Percentiles rank a stretch among this genome's conserved stretches.
Conservation (phyloP, 2,329 filamentous ascomycete species). For the Cercospora janseana region DNA sequence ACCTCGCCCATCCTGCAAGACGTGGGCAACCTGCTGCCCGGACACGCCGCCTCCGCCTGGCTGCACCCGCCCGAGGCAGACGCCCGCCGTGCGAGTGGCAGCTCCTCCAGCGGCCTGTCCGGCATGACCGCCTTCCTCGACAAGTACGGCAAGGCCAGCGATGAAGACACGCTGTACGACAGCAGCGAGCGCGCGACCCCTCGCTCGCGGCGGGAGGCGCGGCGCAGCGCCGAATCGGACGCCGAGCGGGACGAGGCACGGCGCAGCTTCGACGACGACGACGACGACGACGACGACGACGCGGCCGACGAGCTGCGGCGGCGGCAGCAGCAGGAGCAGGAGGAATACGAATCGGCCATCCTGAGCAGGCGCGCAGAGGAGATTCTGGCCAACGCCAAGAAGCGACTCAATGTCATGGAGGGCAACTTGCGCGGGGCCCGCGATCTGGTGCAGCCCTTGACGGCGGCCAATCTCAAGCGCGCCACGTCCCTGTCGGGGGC, state of each 20-base stretch:
- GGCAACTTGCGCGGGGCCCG: slow-evolving; percentile 80
- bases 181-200: slow-evolving; percentile 22
- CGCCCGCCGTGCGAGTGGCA: slow-evolving; percentile 37
- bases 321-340: slow-evolving; percentile 44
- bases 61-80: slow-evolving; percentile 22
- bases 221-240: neutral
- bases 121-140: slow-evolving; percentile 38
- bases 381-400: slow-evolving; percentile 90
- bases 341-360: slow-evolving; percentile 68
- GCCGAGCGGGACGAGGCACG: no score
- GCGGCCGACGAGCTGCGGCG: slow-evolving; percentile 33
- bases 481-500: slow-evolving; percentile 35
- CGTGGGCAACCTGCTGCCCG: slow-evolving; percentile 32
- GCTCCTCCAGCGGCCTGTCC: slow-evolving; percentile 46
- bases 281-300: no score
- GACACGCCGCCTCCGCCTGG: slow-evolving; percentile 16
- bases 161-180: slow-evolving; percentile 25
- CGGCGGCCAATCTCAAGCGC: slow-evolving; percentile 40
- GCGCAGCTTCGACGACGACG: slow-evolving; percentile 21
- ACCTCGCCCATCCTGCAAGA: slow-evolving; percentile 36
- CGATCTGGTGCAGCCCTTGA: slow-evolving; percentile 39
- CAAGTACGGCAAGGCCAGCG: slow-evolving; percentile 29
- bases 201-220: slow-evolving; percentile 5
- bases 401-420: slow-evolving; percentile 87
- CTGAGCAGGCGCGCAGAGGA: slow-evolving; percentile 81